Evolutionary conservation across 148 eudicot genomes (phyloP).

Genomic region (Pharnaceum exiguum): DNA sequence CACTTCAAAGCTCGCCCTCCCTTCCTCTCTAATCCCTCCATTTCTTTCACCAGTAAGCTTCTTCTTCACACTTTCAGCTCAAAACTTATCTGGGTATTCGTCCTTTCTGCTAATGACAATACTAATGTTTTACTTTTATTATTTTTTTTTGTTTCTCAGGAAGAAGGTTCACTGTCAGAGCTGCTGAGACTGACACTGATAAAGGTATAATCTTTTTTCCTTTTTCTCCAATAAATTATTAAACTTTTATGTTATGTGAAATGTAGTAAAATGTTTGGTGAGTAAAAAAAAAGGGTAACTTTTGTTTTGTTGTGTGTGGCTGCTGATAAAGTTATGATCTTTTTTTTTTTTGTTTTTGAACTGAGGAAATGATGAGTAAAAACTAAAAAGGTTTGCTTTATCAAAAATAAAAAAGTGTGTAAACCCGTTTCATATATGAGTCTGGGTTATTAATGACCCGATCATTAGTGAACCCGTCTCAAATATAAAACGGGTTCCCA

Average conservation of each 20-base stretch:
- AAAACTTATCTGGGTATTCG: background rate
- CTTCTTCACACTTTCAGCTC: background rate
- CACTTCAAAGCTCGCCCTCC: constrained; percentile 32
- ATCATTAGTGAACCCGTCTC: too few relatives aligned
- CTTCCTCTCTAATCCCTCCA: constrained; percentile 20
- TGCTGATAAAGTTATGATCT: background rate
- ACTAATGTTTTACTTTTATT: background rate
- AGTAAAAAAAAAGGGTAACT: background rate
- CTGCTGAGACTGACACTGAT: constrained; percentile 72
- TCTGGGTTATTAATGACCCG: too few relatives aligned
- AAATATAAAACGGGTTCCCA: too few relatives aligned
- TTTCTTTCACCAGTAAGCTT: constrained; percentile 43
- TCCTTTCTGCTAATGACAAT: background rate
- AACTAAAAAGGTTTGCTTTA: too few relatives aligned
- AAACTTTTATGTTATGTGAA: background rate
- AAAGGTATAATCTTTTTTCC: constrained; percentile 37
- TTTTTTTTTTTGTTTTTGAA: constrained; percentile 1
- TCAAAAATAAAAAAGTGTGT: background rate
- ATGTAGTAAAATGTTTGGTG: background rate
- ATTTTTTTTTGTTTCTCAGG: constrained; percentile 32
- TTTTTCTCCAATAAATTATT: background rate
- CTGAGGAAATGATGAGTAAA: too few relatives aligned
- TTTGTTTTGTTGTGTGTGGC: background rate
- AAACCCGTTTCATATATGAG: too few relatives aligned
- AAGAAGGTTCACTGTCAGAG: constrained; percentile 56